Conservation (phyloP, 1,284 basidiomycete species). For the Ganoderma leucocontextum region DNA sequence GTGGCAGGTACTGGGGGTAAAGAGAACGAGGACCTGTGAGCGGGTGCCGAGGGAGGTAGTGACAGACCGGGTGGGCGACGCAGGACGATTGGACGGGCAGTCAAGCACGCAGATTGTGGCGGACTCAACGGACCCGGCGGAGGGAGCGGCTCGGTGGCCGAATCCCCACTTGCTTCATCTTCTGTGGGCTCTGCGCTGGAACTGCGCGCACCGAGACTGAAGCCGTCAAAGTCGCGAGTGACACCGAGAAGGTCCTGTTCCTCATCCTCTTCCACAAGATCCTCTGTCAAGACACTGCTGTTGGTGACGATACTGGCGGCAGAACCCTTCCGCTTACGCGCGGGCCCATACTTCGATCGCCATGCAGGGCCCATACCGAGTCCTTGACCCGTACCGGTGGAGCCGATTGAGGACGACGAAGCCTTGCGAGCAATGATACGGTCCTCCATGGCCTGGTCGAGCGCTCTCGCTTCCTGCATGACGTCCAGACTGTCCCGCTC, state of each 20-base stretch:
- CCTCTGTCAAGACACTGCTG: slow-evolving; percentile 77
- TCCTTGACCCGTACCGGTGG: slow-evolving; percentile 58
- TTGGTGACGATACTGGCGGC: slow-evolving; percentile 71
- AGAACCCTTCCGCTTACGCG: slow-evolving; percentile 75
- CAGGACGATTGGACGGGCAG: slow-evolving; percentile 36
- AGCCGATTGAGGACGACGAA: slow-evolving; percentile 69
- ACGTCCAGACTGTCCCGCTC: slow-evolving; percentile 65
- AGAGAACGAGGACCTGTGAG: slow-evolving; percentile 41
- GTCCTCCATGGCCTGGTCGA: slow-evolving; percentile 86
- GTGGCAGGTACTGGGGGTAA: slow-evolving; percentile 49
- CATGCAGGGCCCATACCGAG: slow-evolving; percentile 65
- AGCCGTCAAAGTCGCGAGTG: slow-evolving; percentile 68
- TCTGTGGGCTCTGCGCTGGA: slow-evolving; percentile 51
- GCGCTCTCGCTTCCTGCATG: slow-evolving; percentile 75
- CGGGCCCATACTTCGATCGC: slow-evolving; percentile 62
- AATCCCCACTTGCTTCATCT: slow-evolving; percentile 43
- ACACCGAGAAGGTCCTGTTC: slow-evolving; percentile 73
- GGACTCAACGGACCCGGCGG: slow-evolving; percentile 25
- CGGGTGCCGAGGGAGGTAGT: slow-evolving; percentile 59
- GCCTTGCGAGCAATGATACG: slow-evolving; percentile 76
- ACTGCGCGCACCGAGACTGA: slow-evolving; percentile 50
- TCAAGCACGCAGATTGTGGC: slow-evolving; percentile 27
- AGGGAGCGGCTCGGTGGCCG: slow-evolving; percentile 38
- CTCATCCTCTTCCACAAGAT: slow-evolving; percentile 83
- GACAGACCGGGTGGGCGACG: slow-evolving; percentile 41